Base-by-base conservation (phyloP, 139 green algal genomes). In the Chlorella sp. region DNA sequence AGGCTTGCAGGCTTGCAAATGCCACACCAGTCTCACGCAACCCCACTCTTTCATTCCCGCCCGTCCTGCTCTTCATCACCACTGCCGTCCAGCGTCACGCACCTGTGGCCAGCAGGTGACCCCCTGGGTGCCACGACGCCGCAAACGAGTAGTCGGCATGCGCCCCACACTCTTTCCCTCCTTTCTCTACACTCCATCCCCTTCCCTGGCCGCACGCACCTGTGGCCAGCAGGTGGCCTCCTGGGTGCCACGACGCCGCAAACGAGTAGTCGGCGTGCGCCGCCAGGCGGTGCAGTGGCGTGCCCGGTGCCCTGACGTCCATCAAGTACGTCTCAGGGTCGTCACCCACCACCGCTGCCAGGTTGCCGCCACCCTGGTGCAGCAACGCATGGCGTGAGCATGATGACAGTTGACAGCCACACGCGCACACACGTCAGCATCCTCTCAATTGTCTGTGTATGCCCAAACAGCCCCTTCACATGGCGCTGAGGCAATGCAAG, bases 191-290 rank as follows among this genome's bases (percentile, higher is more conserved):
- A 17, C 42, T 24, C 42, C 42, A 55, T 55, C 42, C 17, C 17
- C 42, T 55, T 10, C 17, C 42, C 42, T 17, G 17, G 10, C 17
- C 17, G 17, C 42, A 55, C 42, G 17, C 69, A 78, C 73, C 74
- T 24, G 94, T 97, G 34, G 94, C 94, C 33, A 98, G 76, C 22
- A 94, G 62, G 22, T 81, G 72, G 29, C 90, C 92, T 29, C 80
- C 74, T 0, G 93, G 94, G 79, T 97, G 92, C 94, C 94, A 98
- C 2, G 89, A 89, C 1, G 85, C 88, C 0, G 94, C 93, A 79
- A 98, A 98, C 24, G 85, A 92, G 80, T 87, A 98, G 89, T 98
- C 93, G 17, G 85, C 59, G 71, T 98, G 94, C n/a, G 89, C 93
- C 30, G 69, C 70, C 70, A 81, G 77, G 2, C 10, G 3, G 0